Base-by-base conservation (phyloP, 2,329 filamentous ascomycete species). In the Pezicula carpinea region DNA sequence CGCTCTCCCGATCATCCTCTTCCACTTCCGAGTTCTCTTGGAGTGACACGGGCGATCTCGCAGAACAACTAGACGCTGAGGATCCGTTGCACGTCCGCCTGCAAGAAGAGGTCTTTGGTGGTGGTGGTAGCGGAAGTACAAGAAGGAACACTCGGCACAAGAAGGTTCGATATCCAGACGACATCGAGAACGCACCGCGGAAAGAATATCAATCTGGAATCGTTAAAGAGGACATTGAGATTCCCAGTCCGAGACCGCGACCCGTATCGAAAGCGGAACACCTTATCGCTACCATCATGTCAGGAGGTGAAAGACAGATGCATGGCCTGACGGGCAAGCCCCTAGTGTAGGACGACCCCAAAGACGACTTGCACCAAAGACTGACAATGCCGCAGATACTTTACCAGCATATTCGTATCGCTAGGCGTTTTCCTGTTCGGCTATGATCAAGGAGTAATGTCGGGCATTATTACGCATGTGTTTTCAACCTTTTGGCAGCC, bases 291-390 rank as follows among this genome's bases (percentile, higher is more conserved):
- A 69, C 76, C 74, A 85, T 95, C 78, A 96, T 99, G 91, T 83
- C 89, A 57, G 83, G 83, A 65, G 83, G 87, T 55, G 79, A 83
- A 58, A 75, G 79, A 64, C 83, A 86, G 65, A 85, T 89, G 62
- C 87, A 93, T 72, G 93, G 93, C 75, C 80, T 99, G 59, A 95
- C 95, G 61, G 93, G 93, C 72, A 96, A 95, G 75, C 84, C 92
- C 69, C 76, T 99, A 63, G 80, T 99, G 85, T 96, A 80, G 60
- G 81, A 67, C 51, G 52, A 66, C 38, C 39, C 17, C 33, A 23
- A 10, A 40, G 23, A 15, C 22, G 34, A n/a, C 5, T 34, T 11
- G 23, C 7, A 33, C 8, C 6, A 7, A 22, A 48, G 17, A 15
- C 46, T 49, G 31, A 47, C 18, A 21, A 36, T 22, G 17, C 2